phyloP scores from a whole-genome alignment of 495 filamentous ascomycete species.

The Xylaria longipes region DNA sequence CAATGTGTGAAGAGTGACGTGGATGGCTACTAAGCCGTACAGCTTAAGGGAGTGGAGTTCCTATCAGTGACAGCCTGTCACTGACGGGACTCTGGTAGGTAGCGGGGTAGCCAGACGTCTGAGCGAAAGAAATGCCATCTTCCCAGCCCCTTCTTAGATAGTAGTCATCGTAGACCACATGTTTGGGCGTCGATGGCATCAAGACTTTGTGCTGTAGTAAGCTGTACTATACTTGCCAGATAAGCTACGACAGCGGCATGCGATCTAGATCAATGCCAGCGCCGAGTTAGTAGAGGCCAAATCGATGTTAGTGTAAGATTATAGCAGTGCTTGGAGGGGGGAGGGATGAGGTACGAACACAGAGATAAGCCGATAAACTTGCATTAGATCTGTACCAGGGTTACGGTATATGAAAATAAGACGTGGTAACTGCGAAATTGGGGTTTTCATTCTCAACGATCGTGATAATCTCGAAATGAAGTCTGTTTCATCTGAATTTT shows the following conservation, averaged over 20 bases:
- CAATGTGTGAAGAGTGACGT: background rate
- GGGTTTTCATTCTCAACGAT: background rate
- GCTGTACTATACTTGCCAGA: background rate
- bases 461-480: background rate
- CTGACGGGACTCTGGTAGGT: too few relatives aligned
- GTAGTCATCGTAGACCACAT: background rate
- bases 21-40: background rate
- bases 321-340: background rate
- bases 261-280: background rate
- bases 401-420: background rate
- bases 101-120: background rate
- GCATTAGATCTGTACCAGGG: background rate
- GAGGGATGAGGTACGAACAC: background rate
- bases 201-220: background rate
- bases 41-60: background rate
- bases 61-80: background rate
- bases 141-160: background rate
- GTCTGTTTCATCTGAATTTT: background rate
- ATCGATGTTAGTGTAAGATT: background rate
- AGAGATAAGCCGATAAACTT: background rate
- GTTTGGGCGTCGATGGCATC: background rate
- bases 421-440: background rate
- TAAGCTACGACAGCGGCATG: background rate
- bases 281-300: background rate
- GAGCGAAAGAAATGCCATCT: background rate